Conservation (phyloP, 2,329 filamentous ascomycete species). For the Monilinia laxa region DNA sequence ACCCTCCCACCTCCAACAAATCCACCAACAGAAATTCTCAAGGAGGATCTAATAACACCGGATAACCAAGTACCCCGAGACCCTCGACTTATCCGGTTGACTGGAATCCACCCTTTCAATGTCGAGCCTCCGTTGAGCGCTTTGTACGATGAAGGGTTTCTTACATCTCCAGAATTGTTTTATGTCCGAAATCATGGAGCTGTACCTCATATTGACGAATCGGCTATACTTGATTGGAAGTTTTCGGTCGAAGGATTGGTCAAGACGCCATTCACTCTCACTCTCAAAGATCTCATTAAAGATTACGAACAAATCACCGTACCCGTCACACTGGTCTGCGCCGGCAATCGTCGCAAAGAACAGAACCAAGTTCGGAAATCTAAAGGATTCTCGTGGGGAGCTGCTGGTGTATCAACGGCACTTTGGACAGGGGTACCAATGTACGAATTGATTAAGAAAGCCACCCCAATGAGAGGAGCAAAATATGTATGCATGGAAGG, state of each 20-base stretch:
- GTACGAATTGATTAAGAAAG: conserved; percentile 66
- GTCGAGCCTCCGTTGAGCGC: conserved; percentile 79
- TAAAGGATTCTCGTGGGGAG: conserved; percentile 92
- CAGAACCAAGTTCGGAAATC: conserved; percentile 88
- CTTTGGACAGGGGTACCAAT: conserved; percentile 83
- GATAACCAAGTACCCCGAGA: conserved; percentile 80
- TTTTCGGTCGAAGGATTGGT: conserved; percentile 84
- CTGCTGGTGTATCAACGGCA: conserved; percentile 82
- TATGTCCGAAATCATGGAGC: conserved; percentile 90
- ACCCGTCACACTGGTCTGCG: conserved; percentile 86
- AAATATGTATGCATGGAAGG: conserved; percentile 90
- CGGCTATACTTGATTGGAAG: conserved; percentile 74
- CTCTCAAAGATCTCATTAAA: conserved; percentile 67
- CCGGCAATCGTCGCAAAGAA: conserved; percentile 88
- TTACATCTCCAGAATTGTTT: conserved; percentile 84
- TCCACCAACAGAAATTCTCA: conserved; percentile 59
- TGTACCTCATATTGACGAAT: conserved; percentile 73
- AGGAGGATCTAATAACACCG: conserved; percentile 79
- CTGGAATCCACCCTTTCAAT: conserved; percentile 89
- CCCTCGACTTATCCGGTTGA: conserved; percentile 77
- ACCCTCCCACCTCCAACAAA: conserved; percentile 67
- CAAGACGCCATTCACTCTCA: conserved; percentile 70
- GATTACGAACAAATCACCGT: conserved; percentile 81
- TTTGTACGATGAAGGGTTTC: conserved; percentile 76
- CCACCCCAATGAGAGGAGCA: conserved; percentile 67